Evolutionary conservation across 371 early-diverging fungal species (phyloP), one percentile per base, ranked within the genome.

Genomic region (Lichtheimia ramosa): DNA sequence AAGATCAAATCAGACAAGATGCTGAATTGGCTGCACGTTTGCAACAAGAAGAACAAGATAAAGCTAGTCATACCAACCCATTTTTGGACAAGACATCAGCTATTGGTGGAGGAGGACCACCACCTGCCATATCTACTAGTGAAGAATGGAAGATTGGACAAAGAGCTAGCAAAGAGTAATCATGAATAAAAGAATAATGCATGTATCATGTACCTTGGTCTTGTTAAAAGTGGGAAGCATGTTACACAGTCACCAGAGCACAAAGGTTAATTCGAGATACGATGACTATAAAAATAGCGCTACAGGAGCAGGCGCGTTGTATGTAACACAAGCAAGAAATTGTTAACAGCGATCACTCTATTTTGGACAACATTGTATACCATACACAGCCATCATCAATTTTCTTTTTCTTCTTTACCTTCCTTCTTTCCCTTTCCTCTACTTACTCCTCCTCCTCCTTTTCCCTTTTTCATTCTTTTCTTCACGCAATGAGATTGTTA

Each of bases 361-460:
- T 34, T 34, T 34, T 34, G 34, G 34, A 34, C 34, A 34, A 34
- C 34, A 34, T 34, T 34, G 34, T 34, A 34, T 34, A 34, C 34
- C 34, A 34, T 46, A 46, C n/a, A 46, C 46, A 46, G 46, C 46
- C 18, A 46, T 46, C 46, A 21, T 18, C 21, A 40, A 28, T 23
- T 40, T 52, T 53, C 43, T 46, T 54, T 53, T 43, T 41, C 48
- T 6, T 48, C 42, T 39, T 48, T 49, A 27, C 39, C 43, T 58
- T 25, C 28, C 28, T 12, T 7, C 51, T 53, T 46, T 56, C 21
- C 43, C 28, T 53, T 43, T 28, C 25, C 12, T 51, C 23, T 20
- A 25, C 8, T 14, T 14, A 51, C 5, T 15, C 10, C 43, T 41
- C 24, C 24, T 41, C 23, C 40, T 53, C 18, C 25, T 13, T 58